Evolutionary conservation across 352 stramenopile genomes (phyloP).

Genomic region (Aphanomyces euteiches): DNA sequence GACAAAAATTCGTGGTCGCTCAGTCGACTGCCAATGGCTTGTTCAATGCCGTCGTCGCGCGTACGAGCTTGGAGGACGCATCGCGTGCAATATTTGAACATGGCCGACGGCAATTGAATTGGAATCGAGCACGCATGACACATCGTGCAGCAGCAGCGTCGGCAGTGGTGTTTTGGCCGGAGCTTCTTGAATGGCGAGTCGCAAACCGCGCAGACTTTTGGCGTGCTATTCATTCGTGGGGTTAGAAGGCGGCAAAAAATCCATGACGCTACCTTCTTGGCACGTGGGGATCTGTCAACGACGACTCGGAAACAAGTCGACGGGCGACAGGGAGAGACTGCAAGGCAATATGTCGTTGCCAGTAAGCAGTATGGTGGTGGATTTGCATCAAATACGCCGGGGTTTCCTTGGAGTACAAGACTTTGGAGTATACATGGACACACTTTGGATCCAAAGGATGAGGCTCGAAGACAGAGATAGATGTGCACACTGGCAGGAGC

Average conservation of each 20-base stretch:
- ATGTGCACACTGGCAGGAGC: neutral
- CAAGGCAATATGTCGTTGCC: neutral
- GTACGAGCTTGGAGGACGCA: constrained; percentile 12
- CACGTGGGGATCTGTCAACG: constrained; percentile 14
- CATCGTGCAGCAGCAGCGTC: constrained; percentile 19
- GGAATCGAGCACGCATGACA: constrained; percentile 18
- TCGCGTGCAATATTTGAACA: constrained; percentile 29
- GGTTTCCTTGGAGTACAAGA: neutral
- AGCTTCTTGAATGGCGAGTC: constrained; percentile 12
- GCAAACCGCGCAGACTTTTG: constrained; percentile 22
- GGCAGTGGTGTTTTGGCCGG: constrained; percentile 27
- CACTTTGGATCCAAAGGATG: neutral
- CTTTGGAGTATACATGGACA: neutral
- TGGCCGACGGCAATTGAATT: constrained; percentile 1
- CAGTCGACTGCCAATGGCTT: neutral
- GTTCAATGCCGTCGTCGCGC: neutral
- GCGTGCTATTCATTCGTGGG: neutral
- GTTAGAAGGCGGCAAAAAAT: neutral
- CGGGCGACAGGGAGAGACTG: constrained; percentile 11
- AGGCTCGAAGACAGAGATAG: constrained; percentile 5
- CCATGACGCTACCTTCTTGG: neutral
- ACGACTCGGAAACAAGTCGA: constrained; percentile 8
- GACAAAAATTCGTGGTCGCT: neutral
- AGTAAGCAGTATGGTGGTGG: constrained; percentile 13
- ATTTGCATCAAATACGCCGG: constrained; percentile 2